Conservation (phyloP, 176 grass and related monocot species). For the Zoysia pacifica region DNA sequence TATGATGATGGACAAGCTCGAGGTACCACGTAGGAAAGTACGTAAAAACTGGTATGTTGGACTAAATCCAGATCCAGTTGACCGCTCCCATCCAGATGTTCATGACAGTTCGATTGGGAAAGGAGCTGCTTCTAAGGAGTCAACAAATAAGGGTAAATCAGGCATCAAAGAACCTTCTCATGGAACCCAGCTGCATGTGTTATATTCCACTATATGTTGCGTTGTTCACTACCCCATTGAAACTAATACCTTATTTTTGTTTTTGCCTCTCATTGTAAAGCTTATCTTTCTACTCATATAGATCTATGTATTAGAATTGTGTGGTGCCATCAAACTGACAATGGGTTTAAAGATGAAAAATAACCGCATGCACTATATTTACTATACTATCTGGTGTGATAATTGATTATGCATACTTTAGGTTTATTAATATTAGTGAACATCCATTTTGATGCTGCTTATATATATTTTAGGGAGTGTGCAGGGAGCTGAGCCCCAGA, state of each 20-base stretch:
- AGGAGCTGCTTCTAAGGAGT: constrained; percentile 53
- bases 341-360: background rate
- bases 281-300: background rate
- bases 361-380: background rate
- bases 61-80: constrained; percentile 68
- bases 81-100: constrained; percentile 93
- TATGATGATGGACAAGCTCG: constrained; percentile 96
- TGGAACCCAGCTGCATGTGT: constrained; percentile 24
- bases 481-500: constrained; percentile 28
- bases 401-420: constrained; percentile 10
- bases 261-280: constrained; percentile 15
- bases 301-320: constrained; percentile 8
- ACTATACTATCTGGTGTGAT: constrained; percentile 14
- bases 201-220: constrained; percentile 13
- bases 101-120: constrained; percentile 71
- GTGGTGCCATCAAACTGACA: constrained; percentile 2
- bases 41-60: constrained; percentile 95
- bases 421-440: constrained; percentile 2
- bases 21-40: constrained; percentile 91
- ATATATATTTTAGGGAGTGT: constrained; percentile 41
- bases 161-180: constrained; percentile 30
- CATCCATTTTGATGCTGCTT: constrained; percentile 37
- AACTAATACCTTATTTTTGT: constrained; percentile 34
- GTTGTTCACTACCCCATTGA: constrained; percentile 1
- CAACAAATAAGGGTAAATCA: constrained; percentile 37